Evolutionary conservation across 805 yeast genomes (phyloP).

Genomic region (Sporopachydermia quercuum): DNA sequence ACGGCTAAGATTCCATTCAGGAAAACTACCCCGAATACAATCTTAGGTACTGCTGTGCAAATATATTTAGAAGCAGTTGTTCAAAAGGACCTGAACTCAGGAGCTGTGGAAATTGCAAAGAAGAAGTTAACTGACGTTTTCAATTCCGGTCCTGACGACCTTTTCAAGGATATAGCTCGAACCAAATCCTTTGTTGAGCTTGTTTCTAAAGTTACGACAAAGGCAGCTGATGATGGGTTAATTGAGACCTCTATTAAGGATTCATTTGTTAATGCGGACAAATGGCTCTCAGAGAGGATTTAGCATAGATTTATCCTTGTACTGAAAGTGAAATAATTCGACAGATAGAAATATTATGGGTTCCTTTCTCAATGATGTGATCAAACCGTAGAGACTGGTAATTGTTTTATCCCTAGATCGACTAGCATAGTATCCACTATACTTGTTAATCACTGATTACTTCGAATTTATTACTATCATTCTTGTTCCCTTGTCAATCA

Average conservation of each 20-base stretch:
- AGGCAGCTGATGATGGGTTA: background rate
- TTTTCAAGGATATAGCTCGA: background rate
- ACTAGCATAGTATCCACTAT: too few species aligned
- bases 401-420: too few species aligned
- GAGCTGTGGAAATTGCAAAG: background rate
- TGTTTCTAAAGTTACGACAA: background rate
- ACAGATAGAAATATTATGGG: too few species aligned
- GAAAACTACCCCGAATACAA: slow-evolving; percentile 38
- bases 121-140: background rate
- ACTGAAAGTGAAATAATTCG: too few species aligned
- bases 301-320: too few species aligned
- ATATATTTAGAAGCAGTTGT: slow-evolving; percentile 30
- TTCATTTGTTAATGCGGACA: background rate
- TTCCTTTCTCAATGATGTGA: too few species aligned
- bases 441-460: too few species aligned
- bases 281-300: background rate
- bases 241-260: background rate
- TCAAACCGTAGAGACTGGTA: too few species aligned
- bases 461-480: too few species aligned
- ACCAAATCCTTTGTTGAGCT: background rate
- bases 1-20: slow-evolving; percentile 48
- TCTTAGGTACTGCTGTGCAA: slow-evolving; percentile 46
- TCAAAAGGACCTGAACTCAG: background rate
- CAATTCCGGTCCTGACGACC: background rate
- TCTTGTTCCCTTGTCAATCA: too few species aligned